These are phyloP conservation scores for Pseudogymnoascus sp. DNA, from an alignment of 2,329 filamentous ascomycete species.

Conservation along the genomic window DNA sequence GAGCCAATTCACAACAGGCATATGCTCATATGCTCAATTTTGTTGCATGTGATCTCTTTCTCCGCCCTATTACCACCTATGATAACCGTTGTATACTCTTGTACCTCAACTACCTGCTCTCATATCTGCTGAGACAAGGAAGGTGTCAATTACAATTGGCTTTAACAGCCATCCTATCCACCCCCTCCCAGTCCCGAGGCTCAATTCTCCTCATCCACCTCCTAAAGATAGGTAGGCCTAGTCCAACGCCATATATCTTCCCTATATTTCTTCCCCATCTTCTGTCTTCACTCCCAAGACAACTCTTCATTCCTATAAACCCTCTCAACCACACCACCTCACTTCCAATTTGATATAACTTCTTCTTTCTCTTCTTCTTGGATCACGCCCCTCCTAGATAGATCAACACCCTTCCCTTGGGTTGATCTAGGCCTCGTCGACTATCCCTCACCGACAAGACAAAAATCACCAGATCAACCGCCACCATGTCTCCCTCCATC, in stretches of 20 bases:
- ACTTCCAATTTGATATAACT: not conserved
- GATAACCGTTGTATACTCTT: not conserved
- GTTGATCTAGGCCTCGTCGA: not conserved
- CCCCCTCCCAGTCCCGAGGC: not conserved
- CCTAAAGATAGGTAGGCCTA: not conserved
- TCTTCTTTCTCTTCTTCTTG: not conserved
- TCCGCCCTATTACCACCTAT: not conserved
- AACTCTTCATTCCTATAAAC: not conserved
- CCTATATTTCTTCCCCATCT: not conserved
- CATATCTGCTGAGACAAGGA: not conserved
- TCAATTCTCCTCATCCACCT: not conserved
- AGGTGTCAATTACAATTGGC: not conserved
- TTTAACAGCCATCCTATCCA: not conserved
- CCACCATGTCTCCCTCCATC: slow-evolving; percentile 43
- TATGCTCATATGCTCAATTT: no score
- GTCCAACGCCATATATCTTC: not conserved
- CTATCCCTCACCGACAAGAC: not conserved
- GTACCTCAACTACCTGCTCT: not conserved
- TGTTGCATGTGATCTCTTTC: not conserved
- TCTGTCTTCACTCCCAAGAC: not conserved
- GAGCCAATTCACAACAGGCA: no score
- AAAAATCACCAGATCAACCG: not conserved
- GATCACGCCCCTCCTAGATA: not conserved
- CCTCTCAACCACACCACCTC: not conserved
- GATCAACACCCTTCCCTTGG: not conserved